A percentile compares a stretch with the other conserved stretches of the same genome.
phyloP scores from a whole-genome alignment of 2,329 filamentous ascomycete species.

The Venturia carpophila region DNA sequence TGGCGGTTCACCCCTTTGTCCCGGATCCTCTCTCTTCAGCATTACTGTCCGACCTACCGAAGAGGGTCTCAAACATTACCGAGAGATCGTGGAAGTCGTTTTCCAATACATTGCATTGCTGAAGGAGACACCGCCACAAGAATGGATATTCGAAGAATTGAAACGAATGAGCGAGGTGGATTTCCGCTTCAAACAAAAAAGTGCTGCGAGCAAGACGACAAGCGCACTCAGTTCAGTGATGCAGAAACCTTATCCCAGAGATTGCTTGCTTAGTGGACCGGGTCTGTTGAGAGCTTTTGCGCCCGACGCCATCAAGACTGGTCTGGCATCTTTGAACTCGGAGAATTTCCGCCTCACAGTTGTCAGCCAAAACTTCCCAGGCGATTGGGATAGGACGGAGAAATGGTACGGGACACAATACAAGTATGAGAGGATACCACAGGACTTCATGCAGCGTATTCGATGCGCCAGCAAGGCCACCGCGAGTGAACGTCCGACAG shows the following conservation, averaged over 20 bases:
- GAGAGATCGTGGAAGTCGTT: conserved; percentile 71
- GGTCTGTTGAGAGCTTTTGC: conserved; percentile 74
- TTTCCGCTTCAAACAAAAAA: conserved; percentile 93
- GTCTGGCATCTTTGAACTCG: conserved; percentile 64
- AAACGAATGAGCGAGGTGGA: conserved; percentile 85
- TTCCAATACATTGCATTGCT: conserved; percentile 91
- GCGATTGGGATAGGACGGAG: conserved; percentile 79
- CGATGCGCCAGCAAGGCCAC: conserved; percentile 53
- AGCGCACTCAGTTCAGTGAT: conserved; percentile 78
- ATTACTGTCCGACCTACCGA: conserved; percentile 74
- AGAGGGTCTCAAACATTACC: conserved; percentile 74
- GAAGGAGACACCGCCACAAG: conserved; percentile 67
- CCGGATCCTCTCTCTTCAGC: conserved; percentile 73
- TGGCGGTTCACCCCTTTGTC: conserved; percentile 67
- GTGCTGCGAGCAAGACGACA: conserved; percentile 78
- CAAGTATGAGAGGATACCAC: conserved; percentile 68
- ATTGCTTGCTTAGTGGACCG: conserved; percentile 78
- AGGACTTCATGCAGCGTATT: conserved; percentile 65
- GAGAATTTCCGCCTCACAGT: conserved; percentile 86
- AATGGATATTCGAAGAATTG: conserved; percentile 93
- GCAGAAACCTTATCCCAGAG: conserved; percentile 74
- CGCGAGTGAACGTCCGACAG: conserved; percentile 52
- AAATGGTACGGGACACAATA: conserved; percentile 99
- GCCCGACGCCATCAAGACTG: conserved; percentile 63
- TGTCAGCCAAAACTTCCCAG: conserved; percentile 75